These are phyloP conservation scores for Aspergillus clavatus DNA, from an alignment of 2,329 filamentous ascomycete species.

Conservation along the genomic window DNA sequence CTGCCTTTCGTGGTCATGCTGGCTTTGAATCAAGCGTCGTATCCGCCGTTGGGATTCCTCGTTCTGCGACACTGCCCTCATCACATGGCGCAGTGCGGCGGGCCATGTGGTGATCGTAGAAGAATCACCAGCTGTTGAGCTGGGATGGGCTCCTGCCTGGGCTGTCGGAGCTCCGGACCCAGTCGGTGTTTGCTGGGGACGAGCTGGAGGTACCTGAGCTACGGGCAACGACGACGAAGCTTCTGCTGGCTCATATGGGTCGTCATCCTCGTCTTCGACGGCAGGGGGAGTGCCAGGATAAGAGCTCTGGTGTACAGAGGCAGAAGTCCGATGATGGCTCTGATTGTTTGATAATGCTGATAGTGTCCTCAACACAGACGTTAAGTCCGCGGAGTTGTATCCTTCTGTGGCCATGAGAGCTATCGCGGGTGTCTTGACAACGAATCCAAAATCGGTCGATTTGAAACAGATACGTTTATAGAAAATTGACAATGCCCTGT, in stretches of 20 bases:
- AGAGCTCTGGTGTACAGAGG: neutral
- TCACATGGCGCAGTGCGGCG: constrained; percentile 48
- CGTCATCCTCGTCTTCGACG: constrained; percentile 6
- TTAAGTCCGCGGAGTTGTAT: constrained; percentile 34
- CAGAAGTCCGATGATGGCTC: neutral
- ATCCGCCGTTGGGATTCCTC: constrained; percentile 44
- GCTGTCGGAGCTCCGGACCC: constrained; percentile 2
- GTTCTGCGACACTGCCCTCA: constrained; percentile 45
- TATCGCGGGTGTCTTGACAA: too few relatives aligned
- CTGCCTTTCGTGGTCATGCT: constrained; percentile 58
- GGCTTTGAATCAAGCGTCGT: constrained; percentile 56
- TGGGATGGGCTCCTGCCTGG: constrained; percentile 1
- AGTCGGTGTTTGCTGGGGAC: neutral
- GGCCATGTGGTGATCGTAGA: constrained; percentile 50
- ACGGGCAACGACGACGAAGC: constrained; percentile 4
- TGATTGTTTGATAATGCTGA: constrained; percentile 30
- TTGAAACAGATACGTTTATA: neutral
- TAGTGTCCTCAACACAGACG: constrained; percentile 40
- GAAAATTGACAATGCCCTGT: neutral
- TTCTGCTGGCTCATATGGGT: constrained; percentile 18
- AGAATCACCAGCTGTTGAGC: constrained; percentile 30
- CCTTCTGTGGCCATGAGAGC: constrained; percentile 8
- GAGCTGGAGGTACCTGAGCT: neutral
- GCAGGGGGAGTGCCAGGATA: neutral
- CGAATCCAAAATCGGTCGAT: neutral